A percentile compares a stretch with the other conserved stretches of the same genome.
phyloP scores from a whole-genome alignment of 768 basidiomycete species.

The Tulasnella calospora region DNA sequence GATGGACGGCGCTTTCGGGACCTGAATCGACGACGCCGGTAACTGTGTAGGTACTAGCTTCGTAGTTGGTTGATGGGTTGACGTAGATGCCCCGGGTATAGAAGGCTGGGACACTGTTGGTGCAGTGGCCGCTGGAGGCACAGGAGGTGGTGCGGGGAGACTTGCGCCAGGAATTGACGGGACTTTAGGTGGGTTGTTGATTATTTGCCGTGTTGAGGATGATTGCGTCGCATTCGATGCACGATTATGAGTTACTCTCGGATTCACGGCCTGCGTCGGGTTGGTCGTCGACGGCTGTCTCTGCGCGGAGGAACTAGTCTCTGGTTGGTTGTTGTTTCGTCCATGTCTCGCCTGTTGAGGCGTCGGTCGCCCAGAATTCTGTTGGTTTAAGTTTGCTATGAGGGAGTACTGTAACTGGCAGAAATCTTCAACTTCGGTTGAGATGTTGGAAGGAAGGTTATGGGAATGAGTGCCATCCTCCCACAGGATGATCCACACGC shows the following conservation, averaged over 20 bases:
- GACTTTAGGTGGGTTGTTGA: neutral
- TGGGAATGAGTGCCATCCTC: neutral
- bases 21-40: no score
- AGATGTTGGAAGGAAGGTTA: neutral
- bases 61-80: neutral
- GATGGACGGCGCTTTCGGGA: no score
- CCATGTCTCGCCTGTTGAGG: neutral
- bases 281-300: no score
- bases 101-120: neutral
- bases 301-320: no score
- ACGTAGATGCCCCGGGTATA: neutral
- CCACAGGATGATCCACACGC: neutral
- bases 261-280: no score
- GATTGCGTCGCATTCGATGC: neutral
- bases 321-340: neutral
- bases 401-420: neutral
- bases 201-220: neutral
- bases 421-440: neutral
- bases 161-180: neutral
- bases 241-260: no score
- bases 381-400: neutral
- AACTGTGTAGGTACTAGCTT: no score
- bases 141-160: neutral
- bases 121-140: neutral
- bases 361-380: neutral